Conservation (phyloP, 1,139 yeast species). For the Candida neerlandica region DNA sequence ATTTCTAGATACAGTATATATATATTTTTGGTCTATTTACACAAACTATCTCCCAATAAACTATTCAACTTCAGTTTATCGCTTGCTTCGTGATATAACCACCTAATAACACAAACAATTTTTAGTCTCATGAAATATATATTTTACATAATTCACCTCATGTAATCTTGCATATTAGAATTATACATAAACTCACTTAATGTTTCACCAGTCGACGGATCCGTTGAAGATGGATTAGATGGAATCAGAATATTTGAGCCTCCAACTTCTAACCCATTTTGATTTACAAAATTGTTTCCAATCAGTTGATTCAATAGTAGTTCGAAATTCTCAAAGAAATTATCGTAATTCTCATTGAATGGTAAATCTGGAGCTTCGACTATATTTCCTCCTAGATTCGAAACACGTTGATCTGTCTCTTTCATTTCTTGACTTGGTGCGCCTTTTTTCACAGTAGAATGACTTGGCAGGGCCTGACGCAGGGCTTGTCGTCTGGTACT, state of each 20-base stretch:
- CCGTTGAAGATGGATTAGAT: neutral
- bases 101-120: neutral
- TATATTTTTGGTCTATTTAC: too few species aligned
- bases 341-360: slow-evolving; percentile 17
- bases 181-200: slow-evolving; percentile 24
- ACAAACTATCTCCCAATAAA: too few species aligned
- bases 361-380: slow-evolving; percentile 1
- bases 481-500: neutral
- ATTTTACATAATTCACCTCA: slow-evolving; percentile 12
- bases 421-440: neutral
- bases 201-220: slow-evolving; percentile 11
- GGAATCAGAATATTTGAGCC: neutral
- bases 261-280: neutral
- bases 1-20: too few species aligned
- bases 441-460: neutral
- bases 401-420: neutral
- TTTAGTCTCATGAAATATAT: neutral
- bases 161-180: slow-evolving; percentile 24
- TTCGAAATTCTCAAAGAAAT: slow-evolving; percentile 16
- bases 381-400: neutral
- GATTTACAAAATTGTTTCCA: neutral
- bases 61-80: too few species aligned
- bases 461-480: neutral
- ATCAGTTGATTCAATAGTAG: slow-evolving; percentile 10
- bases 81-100: neutral